A percentile compares a stretch with the other conserved stretches of the same genome.
These are phyloP conservation scores for Oryza rufipogon DNA, from an alignment of 176 grass and related monocot genomes.

Conservation along the genomic window DNA sequence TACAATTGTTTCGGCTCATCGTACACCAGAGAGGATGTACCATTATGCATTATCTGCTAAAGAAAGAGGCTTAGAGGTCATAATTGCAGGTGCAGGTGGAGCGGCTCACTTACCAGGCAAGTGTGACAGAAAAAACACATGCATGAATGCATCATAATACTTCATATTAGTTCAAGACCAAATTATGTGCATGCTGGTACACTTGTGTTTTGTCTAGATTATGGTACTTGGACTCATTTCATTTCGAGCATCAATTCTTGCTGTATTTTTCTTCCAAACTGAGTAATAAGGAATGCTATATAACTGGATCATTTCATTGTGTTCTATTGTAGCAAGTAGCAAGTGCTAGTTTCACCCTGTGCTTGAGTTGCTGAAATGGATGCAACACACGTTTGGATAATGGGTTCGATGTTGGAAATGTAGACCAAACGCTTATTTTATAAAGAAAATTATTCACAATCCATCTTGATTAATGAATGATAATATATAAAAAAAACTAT, in stretches of 20 bases:
- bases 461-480: background rate
- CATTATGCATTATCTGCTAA: slow-evolving; percentile 71
- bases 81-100: slow-evolving; percentile 93
- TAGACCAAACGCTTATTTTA: background rate
- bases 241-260: background rate
- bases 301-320: background rate
- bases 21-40: slow-evolving; percentile 84
- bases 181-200: background rate
- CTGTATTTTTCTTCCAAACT: background rate
- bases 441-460: background rate
- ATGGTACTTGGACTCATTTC: slow-evolving; percentile 1
- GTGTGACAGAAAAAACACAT: slow-evolving; percentile 2
- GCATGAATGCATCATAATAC: background rate
- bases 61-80: slow-evolving; percentile 77
- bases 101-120: slow-evolving; percentile 92
- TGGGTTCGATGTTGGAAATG: background rate
- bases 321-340: background rate
- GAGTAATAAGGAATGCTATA: slow-evolving; percentile 23
- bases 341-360: background rate
- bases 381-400: background rate
- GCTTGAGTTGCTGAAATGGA: background rate
- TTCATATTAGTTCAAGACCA: background rate
- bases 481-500: background rate
- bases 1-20: slow-evolving; percentile 92
- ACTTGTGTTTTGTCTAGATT: background rate